Conservation (phyloP, 768 basidiomycete genomes). For the Podaxis mareebaensis region DNA sequence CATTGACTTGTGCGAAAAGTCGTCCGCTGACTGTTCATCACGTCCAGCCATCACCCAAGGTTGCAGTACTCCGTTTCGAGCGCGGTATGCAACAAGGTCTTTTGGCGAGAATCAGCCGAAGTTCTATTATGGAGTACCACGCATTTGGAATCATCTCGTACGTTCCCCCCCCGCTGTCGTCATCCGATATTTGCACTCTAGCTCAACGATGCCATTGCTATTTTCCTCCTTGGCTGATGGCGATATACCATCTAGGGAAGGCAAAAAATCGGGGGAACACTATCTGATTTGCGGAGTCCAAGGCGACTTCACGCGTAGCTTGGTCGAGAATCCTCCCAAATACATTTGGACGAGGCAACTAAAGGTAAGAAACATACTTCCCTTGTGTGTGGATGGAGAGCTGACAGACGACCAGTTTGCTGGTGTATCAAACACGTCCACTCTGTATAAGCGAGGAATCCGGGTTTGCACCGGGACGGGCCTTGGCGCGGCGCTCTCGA, state of each 20-base stretch:
- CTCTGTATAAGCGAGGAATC: slow-evolving; percentile 75
- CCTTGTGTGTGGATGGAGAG: background rate
- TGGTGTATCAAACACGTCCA: slow-evolving; percentile 80
- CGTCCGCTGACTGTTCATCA: slow-evolving; percentile 14
- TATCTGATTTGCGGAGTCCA: slow-evolving; percentile 86
- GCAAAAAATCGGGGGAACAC: slow-evolving; percentile 69
- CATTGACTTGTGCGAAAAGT: background rate
- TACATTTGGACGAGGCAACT: slow-evolving; percentile 79
- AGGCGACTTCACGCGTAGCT: slow-evolving; percentile 76
- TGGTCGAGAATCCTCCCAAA: slow-evolving; percentile 71
- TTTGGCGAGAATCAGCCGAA: slow-evolving; percentile 76
- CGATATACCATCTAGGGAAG: slow-evolving; percentile 50
- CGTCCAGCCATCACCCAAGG: slow-evolving; percentile 74
- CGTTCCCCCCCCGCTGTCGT: slow-evolving; percentile 20
- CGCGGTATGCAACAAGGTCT: slow-evolving; percentile 88
- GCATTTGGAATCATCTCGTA: slow-evolving; percentile 85
- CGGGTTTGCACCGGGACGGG: slow-evolving; percentile 87
- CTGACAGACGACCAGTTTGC: slow-evolving; percentile 52
- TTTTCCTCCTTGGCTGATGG: background rate
- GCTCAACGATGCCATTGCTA: slow-evolving; percentile 6
- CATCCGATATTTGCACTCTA: background rate
- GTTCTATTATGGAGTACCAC: slow-evolving; percentile 78
- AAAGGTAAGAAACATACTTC: slow-evolving; percentile 49
- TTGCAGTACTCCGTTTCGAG: slow-evolving; percentile 75
- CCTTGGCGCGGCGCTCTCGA: slow-evolving; percentile 78